Percentiles rank a stretch among this genome's conserved stretches.
Conservation (phyloP, 2,329 filamentous ascomycete genomes). For the Byssothecium circinans region DNA sequence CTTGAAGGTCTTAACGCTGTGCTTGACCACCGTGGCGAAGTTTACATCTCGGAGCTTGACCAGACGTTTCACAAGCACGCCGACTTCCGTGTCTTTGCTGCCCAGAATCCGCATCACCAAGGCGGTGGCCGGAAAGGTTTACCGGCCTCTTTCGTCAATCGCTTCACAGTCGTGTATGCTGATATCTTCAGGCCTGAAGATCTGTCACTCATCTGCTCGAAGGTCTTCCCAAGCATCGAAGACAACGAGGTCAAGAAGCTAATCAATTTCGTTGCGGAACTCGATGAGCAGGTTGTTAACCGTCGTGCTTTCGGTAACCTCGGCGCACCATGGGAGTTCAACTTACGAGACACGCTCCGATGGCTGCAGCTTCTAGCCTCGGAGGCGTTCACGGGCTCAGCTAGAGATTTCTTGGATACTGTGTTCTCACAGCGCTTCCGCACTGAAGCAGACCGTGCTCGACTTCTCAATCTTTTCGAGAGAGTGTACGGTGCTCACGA, state of each 20-base stretch:
- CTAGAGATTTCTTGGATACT: constrained; percentile 76
- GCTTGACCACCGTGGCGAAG: constrained; percentile 91
- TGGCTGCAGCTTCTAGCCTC: constrained; percentile 77
- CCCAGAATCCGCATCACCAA: constrained; percentile 97
- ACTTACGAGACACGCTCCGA: constrained; percentile 83
- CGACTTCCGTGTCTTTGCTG: constrained; percentile 91
- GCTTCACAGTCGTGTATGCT: constrained; percentile 96
- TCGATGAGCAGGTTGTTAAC: constrained; percentile 71
- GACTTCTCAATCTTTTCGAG: constrained; percentile 68
- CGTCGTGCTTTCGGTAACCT: constrained; percentile 56
- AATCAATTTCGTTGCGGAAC: constrained; percentile 76
- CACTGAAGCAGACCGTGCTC: constrained; percentile 64
- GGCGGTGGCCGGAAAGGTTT: constrained; percentile 93
- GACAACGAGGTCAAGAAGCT: constrained; percentile 64
- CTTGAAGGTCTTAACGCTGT: constrained; percentile 95
- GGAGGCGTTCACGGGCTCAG: constrained; percentile 58
- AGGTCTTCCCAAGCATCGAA: constrained; percentile 70
- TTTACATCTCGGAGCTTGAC: constrained; percentile 93
- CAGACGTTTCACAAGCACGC: constrained; percentile 89
- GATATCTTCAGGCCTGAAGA: constrained; percentile 84
- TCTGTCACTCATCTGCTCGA: constrained; percentile 76
- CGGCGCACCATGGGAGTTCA: constrained; percentile 92
- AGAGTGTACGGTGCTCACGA: constrained; percentile 59
- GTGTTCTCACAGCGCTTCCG: constrained; percentile 89
- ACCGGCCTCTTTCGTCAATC: constrained; percentile 94